Percentiles rank a stretch among this genome's conserved stretches.
These are phyloP conservation scores for Boletellus deceptivus DNA, from an alignment of 1,284 basidiomycete species.

Conservation along the genomic window DNA sequence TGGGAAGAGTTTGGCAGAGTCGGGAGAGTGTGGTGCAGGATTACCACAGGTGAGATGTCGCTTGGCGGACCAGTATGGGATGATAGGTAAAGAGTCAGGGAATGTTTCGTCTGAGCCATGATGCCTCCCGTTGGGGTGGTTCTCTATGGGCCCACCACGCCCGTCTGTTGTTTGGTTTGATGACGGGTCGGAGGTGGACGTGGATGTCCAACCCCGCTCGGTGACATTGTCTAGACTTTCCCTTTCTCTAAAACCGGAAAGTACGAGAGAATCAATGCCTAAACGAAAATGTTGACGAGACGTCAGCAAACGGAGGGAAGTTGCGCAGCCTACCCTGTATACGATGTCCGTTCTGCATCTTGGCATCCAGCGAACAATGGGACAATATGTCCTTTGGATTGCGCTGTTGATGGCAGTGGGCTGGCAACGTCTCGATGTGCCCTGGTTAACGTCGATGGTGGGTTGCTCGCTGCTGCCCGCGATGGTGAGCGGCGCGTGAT, in stretches of 20 bases:
- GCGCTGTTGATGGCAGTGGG: conserved; percentile 2
- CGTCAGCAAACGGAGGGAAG: background rate
- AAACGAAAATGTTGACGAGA: conserved; percentile 4
- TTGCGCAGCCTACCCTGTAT: conserved; percentile 21
- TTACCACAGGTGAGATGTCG: conserved; percentile 88
- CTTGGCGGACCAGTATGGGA: conserved; percentile 81
- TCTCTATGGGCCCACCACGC: conserved; percentile 18
- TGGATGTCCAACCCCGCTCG: conserved; percentile 43
- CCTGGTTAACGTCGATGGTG: background rate
- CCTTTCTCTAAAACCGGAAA: conserved; percentile 26
- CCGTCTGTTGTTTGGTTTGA: conserved; percentile 36
- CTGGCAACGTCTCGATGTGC: conserved; percentile 1
- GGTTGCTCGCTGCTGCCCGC: conserved; percentile 9
- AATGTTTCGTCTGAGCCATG: conserved; percentile 41
- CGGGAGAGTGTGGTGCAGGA: conserved; percentile 64
- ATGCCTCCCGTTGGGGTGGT: conserved; percentile 29
- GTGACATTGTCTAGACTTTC: conserved; percentile 40
- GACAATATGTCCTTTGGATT: background rate
- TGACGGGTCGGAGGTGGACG: conserved; percentile 44
- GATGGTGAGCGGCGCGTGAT: conserved; percentile 13
- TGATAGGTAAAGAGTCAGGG: conserved; percentile 55
- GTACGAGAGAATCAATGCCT: conserved; percentile 22
- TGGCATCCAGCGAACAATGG: background rate
- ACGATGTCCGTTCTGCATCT: conserved; percentile 33
- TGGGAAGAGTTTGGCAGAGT: conserved; percentile 62